phyloP scores from a whole-genome alignment of 192 early-diverging fungal species.

The Mortierella claussenii region DNA sequence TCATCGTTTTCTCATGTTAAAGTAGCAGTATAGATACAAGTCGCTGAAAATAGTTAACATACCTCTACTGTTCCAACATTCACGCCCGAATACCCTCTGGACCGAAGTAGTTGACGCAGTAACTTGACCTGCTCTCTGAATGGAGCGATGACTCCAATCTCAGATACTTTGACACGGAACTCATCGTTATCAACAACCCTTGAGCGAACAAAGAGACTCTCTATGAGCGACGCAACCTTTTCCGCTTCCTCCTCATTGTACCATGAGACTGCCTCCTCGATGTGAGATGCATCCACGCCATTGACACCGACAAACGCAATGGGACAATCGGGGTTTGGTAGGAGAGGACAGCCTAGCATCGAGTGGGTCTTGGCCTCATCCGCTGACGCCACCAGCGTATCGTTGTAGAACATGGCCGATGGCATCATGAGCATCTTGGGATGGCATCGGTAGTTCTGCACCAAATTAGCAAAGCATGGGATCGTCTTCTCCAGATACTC shows the following conservation, averaged over 20 bases:
- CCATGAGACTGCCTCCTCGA: constrained; percentile 58
- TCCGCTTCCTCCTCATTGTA: constrained; percentile 61
- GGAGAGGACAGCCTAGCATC: constrained; percentile 41
- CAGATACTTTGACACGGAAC: constrained; percentile 40
- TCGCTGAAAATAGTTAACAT: too few species aligned
- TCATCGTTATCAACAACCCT: constrained; percentile 8
- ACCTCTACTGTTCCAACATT: constrained; percentile 55
- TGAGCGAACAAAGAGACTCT: constrained; percentile 22
- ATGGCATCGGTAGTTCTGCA: constrained; percentile 63
- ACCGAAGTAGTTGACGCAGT: constrained; percentile 52
- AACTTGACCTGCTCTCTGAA: constrained; percentile 65
- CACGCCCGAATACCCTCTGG: constrained; percentile 37
- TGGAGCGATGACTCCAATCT: constrained; percentile 67
- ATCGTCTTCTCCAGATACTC: constrained; percentile 36
- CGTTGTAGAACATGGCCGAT: constrained; percentile 60
- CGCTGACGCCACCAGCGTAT: constrained; percentile 55
- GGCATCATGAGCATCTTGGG: constrained; percentile 63
- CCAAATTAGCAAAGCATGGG: constrained; percentile 56
- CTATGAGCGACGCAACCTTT: constrained; percentile 54
- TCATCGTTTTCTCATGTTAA: too few species aligned
- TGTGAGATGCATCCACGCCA: constrained; percentile 54
- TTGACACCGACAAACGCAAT: constrained; percentile 61
- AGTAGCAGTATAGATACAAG: too few species aligned
- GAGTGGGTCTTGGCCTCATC: constrained; percentile 33
- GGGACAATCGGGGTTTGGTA: constrained; percentile 61